Conservation (phyloP, 805 yeast species). For the Wickerhamomyces subpelliculosus region DNA sequence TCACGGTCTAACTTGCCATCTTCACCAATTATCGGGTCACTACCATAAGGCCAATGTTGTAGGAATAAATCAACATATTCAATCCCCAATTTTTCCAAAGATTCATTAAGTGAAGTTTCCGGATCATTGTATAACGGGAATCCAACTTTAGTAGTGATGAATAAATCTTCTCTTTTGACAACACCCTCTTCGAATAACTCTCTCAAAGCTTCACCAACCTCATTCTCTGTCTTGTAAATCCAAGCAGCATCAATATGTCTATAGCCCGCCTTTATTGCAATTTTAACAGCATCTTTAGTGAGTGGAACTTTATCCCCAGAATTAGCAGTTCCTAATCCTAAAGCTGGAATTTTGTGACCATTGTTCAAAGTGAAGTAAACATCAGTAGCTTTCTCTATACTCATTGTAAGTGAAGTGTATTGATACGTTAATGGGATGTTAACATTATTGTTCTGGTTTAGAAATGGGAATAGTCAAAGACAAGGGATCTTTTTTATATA, state of each 20-base stretch:
- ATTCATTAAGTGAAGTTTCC: conserved; percentile 46
- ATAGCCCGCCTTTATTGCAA: conserved; percentile 58
- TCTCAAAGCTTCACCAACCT: conserved; percentile 47
- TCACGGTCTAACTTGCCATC: conserved; percentile 35
- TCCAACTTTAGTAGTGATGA: conserved; percentile 61
- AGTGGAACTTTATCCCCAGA: conserved; percentile 40
- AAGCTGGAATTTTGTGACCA: conserved; percentile 55
- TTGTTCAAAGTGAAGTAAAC: conserved; percentile 42
- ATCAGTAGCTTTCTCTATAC: conserved; percentile 23
- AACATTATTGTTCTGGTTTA: too few relatives aligned
- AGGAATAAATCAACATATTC: conserved; percentile 74
- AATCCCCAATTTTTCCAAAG: conserved; percentile 52
- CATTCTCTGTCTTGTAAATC: conserved; percentile 59
- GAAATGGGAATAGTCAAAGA: too few relatives aligned
- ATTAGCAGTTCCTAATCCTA: conserved; percentile 65
- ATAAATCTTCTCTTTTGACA: conserved; percentile 53
- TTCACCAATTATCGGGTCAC: conserved; percentile 44
- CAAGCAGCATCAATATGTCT: conserved; percentile 74
- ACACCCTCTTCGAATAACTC: conserved; percentile 34
- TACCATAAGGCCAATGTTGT: conserved; percentile 71
- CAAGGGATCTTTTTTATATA: too few relatives aligned
- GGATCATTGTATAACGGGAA: conserved; percentile 31
- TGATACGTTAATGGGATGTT: not conserved
- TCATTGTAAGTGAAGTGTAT: not conserved
- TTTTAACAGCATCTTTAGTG: conserved; percentile 44